Evolutionary conservation across 2,329 filamentous ascomycete species (phyloP).

Genomic region (Colletotrichum theobromicola): DNA sequence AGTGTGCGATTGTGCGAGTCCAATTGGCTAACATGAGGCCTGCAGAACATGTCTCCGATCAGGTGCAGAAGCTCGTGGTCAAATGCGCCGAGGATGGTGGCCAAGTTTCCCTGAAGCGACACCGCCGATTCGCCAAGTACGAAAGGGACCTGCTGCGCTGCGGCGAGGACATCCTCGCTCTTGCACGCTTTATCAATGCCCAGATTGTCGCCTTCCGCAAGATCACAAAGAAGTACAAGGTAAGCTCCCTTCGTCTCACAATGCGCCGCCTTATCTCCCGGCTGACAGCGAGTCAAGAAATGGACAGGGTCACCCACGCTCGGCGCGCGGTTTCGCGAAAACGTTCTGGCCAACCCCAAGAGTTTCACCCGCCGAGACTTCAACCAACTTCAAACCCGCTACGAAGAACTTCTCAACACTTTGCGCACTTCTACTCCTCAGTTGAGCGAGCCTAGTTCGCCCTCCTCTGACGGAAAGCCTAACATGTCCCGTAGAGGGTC

Average conservation of each 20-base stretch:
- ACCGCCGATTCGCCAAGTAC: slow-evolving; percentile 58
- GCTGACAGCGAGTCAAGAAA: slow-evolving; percentile 56
- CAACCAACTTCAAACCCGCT: slow-evolving; percentile 51
- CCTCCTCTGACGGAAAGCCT: slow-evolving; percentile 32
- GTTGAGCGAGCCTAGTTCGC: slow-evolving; percentile 45
- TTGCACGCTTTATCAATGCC: slow-evolving; percentile 75
- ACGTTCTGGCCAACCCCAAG: slow-evolving; percentile 69
- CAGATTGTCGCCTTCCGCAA: slow-evolving; percentile 82
- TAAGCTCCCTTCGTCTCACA: slow-evolving; percentile 33
- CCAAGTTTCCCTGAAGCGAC: slow-evolving; percentile 48
- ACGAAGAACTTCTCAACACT: slow-evolving; percentile 53
- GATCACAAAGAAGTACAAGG: slow-evolving; percentile 83
- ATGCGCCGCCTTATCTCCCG: slow-evolving; percentile 1
- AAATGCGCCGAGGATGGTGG: slow-evolving; percentile 44
- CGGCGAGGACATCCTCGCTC: slow-evolving; percentile 72
- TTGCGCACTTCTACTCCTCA: slow-evolving; percentile 51
- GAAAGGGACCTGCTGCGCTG: slow-evolving; percentile 60
- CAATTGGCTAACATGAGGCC: neutral
- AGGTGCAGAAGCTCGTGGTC: slow-evolving; percentile 51
- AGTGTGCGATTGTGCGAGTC: neutral
- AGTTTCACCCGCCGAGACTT: slow-evolving; percentile 76
- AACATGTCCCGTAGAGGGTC: slow-evolving; percentile 22
- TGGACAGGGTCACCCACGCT: slow-evolving; percentile 79
- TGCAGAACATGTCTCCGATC: slow-evolving; percentile 53
- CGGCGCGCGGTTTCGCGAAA: slow-evolving; percentile 68